A percentile compares a stretch with the other conserved stretches of the same genome.
Conservation (phyloP, 2,329 filamentous ascomycete species). For the Onygena corvina region DNA sequence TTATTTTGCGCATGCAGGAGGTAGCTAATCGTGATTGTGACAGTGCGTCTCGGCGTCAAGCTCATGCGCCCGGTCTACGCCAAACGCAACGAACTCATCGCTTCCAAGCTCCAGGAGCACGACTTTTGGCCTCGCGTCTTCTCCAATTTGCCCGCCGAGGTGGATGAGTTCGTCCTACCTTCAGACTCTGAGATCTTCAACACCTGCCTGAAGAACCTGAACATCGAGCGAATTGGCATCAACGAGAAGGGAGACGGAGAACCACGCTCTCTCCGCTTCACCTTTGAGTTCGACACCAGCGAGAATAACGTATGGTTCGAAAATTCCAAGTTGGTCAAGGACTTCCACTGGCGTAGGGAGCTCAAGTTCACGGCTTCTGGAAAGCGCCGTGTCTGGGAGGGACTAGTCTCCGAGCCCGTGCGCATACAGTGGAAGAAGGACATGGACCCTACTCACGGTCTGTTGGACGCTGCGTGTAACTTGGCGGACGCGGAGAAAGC, state of each 20-base stretch:
- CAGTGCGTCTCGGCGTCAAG: neutral
- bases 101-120: constrained; percentile 49
- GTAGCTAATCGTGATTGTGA: constrained; percentile 1
- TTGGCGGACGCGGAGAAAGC: constrained; percentile 54
- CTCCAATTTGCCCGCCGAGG: constrained; percentile 70
- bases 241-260: constrained; percentile 49
- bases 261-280: constrained; percentile 66
- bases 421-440: constrained; percentile 76
- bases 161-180: constrained; percentile 80
- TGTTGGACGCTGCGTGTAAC: constrained; percentile 61
- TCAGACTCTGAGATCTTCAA: constrained; percentile 59
- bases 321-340: constrained; percentile 70
- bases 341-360: constrained; percentile 68
- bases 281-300: constrained; percentile 54
- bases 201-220: constrained; percentile 53
- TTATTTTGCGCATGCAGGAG: neutral
- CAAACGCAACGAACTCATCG: constrained; percentile 58
- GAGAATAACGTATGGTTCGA: constrained; percentile 69
- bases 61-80: constrained; percentile 56
- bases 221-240: constrained; percentile 71
- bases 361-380: constrained; percentile 33
- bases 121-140: constrained; percentile 94
- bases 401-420: constrained; percentile 79
- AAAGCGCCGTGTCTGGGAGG: constrained; percentile 50
- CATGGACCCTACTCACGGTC: constrained; percentile 70